Evolutionary conservation across 352 stramenopile species (phyloP).

Genomic region (Saprolegnia diclina): DNA sequence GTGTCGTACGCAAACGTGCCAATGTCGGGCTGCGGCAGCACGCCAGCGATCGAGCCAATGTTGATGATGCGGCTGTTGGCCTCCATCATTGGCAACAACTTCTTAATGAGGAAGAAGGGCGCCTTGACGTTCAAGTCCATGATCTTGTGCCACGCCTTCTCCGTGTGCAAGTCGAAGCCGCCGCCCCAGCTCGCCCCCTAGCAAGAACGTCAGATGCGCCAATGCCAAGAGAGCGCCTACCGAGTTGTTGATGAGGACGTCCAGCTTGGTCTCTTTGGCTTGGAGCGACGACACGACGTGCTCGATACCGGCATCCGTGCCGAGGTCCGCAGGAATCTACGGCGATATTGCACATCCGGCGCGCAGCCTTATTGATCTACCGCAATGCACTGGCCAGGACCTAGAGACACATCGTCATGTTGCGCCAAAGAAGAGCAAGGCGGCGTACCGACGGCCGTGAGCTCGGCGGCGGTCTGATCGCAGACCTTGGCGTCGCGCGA

Average conservation of each 20-base stretch:
- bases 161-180: constrained; percentile 37
- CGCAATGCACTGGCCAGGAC: constrained; percentile 54
- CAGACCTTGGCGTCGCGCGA: constrained; percentile 82
- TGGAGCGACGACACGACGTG: constrained; percentile 72
- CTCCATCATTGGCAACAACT: constrained; percentile 84
- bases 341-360: not conserved
- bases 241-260: constrained; percentile 96
- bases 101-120: constrained; percentile 89
- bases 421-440: constrained; percentile 16
- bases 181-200: constrained; percentile 46
- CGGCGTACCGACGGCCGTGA: constrained; percentile 41
- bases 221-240: constrained; percentile 33
- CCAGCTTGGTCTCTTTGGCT: constrained; percentile 59
- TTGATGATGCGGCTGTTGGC: constrained; percentile 66
- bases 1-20: constrained; percentile 92
- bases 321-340: constrained; percentile 72
- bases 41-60: constrained; percentile 60
- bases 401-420: constrained; percentile 11
- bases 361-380: constrained; percentile 23
- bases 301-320: constrained; percentile 71
- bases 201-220: not conserved
- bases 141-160: constrained; percentile 85
- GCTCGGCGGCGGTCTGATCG: constrained; percentile 53
- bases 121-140: constrained; percentile 93
- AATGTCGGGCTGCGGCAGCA: constrained; percentile 75